Conservation (phyloP, 164 flowering plant species). For the Echeveria elegans region DNA sequence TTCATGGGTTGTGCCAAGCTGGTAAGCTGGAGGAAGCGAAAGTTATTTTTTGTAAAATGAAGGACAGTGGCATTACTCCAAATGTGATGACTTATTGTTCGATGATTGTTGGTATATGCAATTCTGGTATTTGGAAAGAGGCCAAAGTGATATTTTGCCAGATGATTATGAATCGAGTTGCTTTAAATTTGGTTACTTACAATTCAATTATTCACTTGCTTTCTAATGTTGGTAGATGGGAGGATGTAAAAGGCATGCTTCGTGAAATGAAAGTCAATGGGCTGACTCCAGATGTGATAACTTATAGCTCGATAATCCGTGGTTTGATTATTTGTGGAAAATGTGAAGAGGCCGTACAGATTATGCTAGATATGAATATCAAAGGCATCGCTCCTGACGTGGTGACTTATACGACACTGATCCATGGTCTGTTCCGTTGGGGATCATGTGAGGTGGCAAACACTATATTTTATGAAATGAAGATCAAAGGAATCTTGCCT, state of each 20-base stretch:
- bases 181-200: not conserved
- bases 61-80: not conserved
- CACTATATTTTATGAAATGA: not conserved
- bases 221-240: not conserved
- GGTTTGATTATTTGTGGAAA: not conserved
- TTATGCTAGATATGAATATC: not conserved
- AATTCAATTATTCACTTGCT: not conserved
- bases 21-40: not conserved
- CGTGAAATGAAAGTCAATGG: not conserved
- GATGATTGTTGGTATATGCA: not conserved
- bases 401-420: not conserved
- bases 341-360: not conserved
- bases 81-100: not conserved
- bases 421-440: not conserved
- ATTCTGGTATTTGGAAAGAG: not conserved
- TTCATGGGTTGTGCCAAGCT: not conserved
- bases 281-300: not conserved
- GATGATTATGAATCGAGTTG: not conserved
- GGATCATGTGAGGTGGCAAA: constrained; percentile 8
- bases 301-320: not conserved
- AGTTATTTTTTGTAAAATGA: constrained; percentile 1
- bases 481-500: constrained; percentile 4
- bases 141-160: not conserved
- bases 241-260: not conserved
- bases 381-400: not conserved